phyloP scores from a whole-genome alignment of 75 land plant species.

The Pseudotsuga menziesii region DNA sequence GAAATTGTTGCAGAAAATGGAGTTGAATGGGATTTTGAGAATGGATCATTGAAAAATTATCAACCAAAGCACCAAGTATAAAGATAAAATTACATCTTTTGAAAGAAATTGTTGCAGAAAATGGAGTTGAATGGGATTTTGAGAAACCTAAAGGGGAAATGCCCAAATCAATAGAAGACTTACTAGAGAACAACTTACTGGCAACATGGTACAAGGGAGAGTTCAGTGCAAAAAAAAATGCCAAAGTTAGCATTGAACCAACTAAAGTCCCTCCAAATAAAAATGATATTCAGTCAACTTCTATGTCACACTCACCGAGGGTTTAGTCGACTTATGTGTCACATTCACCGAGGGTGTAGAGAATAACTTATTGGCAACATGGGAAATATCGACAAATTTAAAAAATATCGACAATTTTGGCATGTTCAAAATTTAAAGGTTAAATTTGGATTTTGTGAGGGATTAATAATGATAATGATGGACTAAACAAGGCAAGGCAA shows the following conservation, averaged over 20 bases:
- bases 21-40: constrained; percentile 80
- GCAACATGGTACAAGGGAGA: constrained; percentile 22
- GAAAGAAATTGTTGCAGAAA: constrained; percentile 79
- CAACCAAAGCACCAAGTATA: constrained; percentile 70
- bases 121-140: constrained; percentile 83
- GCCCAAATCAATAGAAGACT: constrained; percentile 41
- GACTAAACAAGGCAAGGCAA: no score
- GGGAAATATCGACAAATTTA: no score
- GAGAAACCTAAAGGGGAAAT: constrained; percentile 50
- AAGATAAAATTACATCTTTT: constrained; percentile 68
- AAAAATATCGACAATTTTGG: no score
- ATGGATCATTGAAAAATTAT: constrained; percentile 89
- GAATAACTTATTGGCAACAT: no score
- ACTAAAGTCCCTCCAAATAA: background rate
- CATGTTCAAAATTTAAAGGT: no score
- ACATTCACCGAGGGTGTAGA: no score
- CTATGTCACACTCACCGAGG: background rate
- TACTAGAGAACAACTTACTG: no score
- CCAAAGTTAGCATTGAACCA: background rate
- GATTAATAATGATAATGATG: no score
- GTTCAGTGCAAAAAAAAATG: background rate
- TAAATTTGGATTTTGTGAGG: no score
- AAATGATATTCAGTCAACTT: background rate
- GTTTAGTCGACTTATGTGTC: no score
- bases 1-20: constrained; percentile 84